Evolutionary conservation across 805 yeast species (phyloP), one percentile per base, ranked within the genome.

Genomic region (Cyberlindnera veronae): DNA sequence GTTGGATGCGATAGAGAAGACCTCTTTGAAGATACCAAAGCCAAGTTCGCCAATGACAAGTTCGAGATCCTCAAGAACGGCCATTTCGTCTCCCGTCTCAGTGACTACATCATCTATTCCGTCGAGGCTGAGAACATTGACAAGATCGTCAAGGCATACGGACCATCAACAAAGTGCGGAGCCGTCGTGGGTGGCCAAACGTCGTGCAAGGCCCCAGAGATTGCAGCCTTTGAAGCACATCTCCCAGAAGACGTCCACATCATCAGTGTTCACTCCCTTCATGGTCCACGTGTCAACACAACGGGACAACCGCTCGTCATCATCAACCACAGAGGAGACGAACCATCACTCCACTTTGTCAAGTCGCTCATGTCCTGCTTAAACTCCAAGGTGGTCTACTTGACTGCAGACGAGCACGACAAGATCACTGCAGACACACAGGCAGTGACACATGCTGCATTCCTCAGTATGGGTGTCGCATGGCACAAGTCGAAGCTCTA

Each of bases 111-210:
- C 38, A 81, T 93, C 41, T 93, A 90, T 69, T 80, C 90, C 41
- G 98, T 93, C 3, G 99, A 93, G 62, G 96, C 98, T 2, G 95
- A 84, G 47, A 78, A 79, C 55, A 82, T 93, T 36, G 78, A 69
- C 34, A 71, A 72, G 41, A 86, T 93, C 28, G 95, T 89, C 5
- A 57, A 75, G 5, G 32, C 65, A 28, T 91, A 91, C 62, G 97
- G 95, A 0, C 91, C 95, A 0, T 83, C 91, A 0, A 80, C 96
- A 4, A 91, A 91, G 58, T 64, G 80, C 4, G 95, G 95, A 3
- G 84, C 95, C 3, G 77, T 90, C 30, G 95, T 93, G 5, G 99
- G 98, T n/a, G 99, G 99, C 7, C 99, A 93, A 63, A 90, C 99
- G 0, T 85, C 96, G 9, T 91, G 98, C 64, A 93, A 93, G 57